Base-by-base conservation (phyloP, 1,284 basidiomycete species). In the Ceratobasidium sp. region DNA sequence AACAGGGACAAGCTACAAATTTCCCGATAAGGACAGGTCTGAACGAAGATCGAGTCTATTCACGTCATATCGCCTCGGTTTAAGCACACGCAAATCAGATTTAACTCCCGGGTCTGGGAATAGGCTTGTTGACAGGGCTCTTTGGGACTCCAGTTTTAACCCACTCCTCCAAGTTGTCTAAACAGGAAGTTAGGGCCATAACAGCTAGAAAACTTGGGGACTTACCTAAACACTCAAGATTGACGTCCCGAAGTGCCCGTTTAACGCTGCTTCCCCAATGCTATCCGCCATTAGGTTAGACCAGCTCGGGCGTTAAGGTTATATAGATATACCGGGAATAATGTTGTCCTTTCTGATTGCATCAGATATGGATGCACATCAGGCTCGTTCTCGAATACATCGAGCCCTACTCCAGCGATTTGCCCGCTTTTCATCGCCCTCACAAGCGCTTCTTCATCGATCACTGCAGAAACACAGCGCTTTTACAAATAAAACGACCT, bases 391-490 rank as follows among this genome's bases (percentile, higher is more conserved):
- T 77, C 76, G 49, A 77, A 78, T 14, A 80, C 79, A 63, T 80
- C 78, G 3, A 80, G 75, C 44, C 79, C 79, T 8, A 77, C 79
- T 40, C 77, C 66, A 16, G 73, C 53, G 36, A 80, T 77, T 58
- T 78, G 78, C 51, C 77, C 78, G 16, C 74, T 76, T 54, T 80
- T 56, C 72, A 80, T 77, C 12, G 80, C 80, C 30, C 75, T 73
- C 14, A 80, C 75, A 36, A 80, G 75, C 8, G 79, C 79, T 3
- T 74, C 72, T 59, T 80, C 79, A 67, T 80, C 77, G 36, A 80
- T 79, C 16, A 80, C 79, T 69, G 74, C 59, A 44, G 36, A 44
- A 54, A 61, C 44, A 49, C 49, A 21, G 54, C n/a, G 5, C 23
- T 23, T 60, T 46, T 14, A 40, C 14, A 25, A 12, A 30, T 11